Conservation (phyloP, 2,329 filamentous ascomycete genomes). For the Stromatinia cepivora region DNA sequence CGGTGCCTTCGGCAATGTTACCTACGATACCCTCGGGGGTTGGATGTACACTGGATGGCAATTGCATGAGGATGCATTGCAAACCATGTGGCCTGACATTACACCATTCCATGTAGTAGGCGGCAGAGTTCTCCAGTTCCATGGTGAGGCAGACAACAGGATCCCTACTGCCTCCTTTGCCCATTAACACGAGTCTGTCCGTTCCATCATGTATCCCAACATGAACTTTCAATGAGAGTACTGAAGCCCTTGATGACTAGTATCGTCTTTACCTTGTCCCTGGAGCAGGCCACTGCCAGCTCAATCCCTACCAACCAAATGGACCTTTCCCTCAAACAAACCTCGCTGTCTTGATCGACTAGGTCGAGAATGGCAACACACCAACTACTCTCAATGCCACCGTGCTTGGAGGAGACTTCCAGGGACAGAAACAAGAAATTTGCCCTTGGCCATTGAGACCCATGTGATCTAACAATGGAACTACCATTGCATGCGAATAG, state of each 20-base stretch:
- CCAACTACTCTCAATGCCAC: conserved; percentile 45
- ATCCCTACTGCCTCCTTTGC: conserved; percentile 56
- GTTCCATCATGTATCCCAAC: conserved; percentile 50
- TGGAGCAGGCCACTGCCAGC: conserved; percentile 52
- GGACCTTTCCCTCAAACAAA: conserved; percentile 51
- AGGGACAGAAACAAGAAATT: conserved; percentile 43
- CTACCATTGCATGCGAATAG: conserved; percentile 38
- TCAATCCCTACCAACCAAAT: conserved; percentile 47
- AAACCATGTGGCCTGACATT: conserved; percentile 56
- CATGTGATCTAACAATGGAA: conserved; percentile 35
- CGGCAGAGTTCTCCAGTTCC: conserved; percentile 59
- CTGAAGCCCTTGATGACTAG: conserved; percentile 50
- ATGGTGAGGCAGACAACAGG: conserved; percentile 56
- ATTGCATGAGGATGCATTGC: conserved; percentile 52
- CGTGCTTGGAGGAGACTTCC: conserved; percentile 36
- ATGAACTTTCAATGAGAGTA: conserved; percentile 44
- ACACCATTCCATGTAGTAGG: conserved; percentile 50
- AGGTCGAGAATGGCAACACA: conserved; percentile 56
- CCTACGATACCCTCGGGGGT: conserved; percentile 55
- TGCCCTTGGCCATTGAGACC: conserved; percentile 46
- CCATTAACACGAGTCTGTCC: conserved; percentile 56
- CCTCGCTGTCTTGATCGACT: conserved; percentile 71
- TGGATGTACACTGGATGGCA: conserved; percentile 54
- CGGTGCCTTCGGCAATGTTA: conserved; percentile 48
- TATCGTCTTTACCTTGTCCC: conserved; percentile 57